These are phyloP conservation scores for Rhizoclosmatium globosum DNA, from an alignment of 192 early-diverging fungal species.

Conservation along the genomic window DNA sequence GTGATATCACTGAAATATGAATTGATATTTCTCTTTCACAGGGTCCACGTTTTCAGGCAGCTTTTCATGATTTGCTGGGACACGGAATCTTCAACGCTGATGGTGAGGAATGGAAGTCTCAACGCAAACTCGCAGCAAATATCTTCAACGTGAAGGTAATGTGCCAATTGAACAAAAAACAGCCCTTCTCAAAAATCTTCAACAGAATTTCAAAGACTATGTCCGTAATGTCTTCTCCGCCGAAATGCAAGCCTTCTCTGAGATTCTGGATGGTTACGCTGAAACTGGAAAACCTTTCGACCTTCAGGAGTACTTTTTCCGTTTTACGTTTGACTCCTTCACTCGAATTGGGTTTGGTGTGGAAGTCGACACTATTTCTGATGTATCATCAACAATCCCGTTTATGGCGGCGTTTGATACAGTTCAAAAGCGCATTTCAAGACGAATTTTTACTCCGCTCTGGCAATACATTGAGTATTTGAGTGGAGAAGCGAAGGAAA, in stretches of 20 bases:
- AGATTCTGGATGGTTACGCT: conserved; percentile 17
- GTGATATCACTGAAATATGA: neutral
- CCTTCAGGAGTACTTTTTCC: conserved; percentile 48
- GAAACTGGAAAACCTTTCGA: conserved; percentile 28
- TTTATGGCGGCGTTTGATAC: conserved; percentile 49
- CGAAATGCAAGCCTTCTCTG: conserved; percentile 35
- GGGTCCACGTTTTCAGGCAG: neutral
- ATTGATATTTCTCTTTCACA: neutral
- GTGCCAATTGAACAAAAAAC: no score
- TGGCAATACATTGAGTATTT: conserved; percentile 11
- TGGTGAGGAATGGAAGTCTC: conserved; percentile 69
- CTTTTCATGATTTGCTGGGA: conserved; percentile 48
- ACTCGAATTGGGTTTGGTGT: conserved; percentile 49
- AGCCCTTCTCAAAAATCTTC: no score
- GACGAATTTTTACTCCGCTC: conserved; percentile 38
- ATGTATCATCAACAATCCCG: neutral
- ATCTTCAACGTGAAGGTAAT: conserved; percentile 53
- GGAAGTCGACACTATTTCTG: neutral
- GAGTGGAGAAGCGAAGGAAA: neutral
- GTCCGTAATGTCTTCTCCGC: conserved; percentile 43
- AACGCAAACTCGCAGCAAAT: conserved; percentile 61
- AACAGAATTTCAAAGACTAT: conserved; percentile 47
- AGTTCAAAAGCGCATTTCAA: conserved; percentile 20
- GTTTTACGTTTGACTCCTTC: conserved; percentile 54
- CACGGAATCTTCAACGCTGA: no score